These are phyloP conservation scores for Camellia lanceoleosa DNA, from an alignment of 148 eudicot genomes.

Conservation along the genomic window DNA sequence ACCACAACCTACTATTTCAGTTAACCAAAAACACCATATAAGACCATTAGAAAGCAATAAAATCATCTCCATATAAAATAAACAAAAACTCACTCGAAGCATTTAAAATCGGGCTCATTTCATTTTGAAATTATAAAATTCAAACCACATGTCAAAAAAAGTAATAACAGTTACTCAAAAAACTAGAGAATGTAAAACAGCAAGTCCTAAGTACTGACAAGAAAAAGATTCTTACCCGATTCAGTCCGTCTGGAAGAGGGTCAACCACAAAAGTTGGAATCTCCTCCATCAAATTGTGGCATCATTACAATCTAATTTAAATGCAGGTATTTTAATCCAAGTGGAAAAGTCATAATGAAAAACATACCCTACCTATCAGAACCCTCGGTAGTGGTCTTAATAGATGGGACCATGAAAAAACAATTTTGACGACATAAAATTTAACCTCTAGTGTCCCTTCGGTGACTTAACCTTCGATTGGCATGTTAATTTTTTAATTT, in stretches of 20 bases:
- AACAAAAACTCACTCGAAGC: background rate
- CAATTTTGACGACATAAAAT: too few relatives aligned
- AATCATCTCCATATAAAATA: background rate
- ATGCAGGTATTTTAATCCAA: too few relatives aligned
- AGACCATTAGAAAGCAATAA: background rate
- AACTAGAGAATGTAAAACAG: background rate
- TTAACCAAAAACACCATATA: background rate
- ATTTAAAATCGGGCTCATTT: background rate
- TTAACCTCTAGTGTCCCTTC: too few relatives aligned
- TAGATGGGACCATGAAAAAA: too few relatives aligned
- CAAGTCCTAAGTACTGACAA: background rate
- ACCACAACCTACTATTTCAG: background rate
- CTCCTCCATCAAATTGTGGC: slow-evolving; percentile 41
- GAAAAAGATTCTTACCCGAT: slow-evolving; percentile 21
- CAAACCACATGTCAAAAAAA: background rate
- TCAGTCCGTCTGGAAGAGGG: slow-evolving; percentile 45
- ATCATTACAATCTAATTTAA: too few relatives aligned
- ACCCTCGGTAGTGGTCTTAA: too few relatives aligned
- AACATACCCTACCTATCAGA: too few relatives aligned
- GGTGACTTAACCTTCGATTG: too few relatives aligned
- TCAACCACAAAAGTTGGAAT: slow-evolving; percentile 52
- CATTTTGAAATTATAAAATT: background rate
- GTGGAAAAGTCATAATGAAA: too few relatives aligned
- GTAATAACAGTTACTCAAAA: background rate
- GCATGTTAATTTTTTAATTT: too few relatives aligned